Evolutionary conservation across 1,284 basidiomycete species (phyloP).

Genomic region (Austroboletus olivaceoglutinosus): DNA sequence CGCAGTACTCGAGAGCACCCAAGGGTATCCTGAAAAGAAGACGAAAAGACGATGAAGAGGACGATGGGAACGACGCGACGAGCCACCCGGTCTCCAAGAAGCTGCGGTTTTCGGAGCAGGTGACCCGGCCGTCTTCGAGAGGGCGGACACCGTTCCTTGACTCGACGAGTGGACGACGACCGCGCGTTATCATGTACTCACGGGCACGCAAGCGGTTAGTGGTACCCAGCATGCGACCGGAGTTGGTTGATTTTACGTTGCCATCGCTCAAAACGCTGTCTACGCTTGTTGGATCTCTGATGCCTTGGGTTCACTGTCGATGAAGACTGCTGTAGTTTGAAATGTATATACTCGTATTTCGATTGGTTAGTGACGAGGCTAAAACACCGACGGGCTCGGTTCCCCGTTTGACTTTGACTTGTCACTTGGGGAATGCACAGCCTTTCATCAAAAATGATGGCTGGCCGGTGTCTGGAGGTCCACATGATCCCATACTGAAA

Average conservation of each 20-base stretch:
- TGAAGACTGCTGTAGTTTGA: not conserved
- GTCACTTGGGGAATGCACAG: no score
- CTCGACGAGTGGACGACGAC: conserved; percentile 10
- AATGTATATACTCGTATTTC: no score
- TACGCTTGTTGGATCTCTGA: conserved; percentile 29
- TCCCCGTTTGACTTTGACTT: no score
- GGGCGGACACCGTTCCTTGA: conserved; percentile 18
- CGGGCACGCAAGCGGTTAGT: conserved; percentile 17
- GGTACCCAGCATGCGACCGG: conserved; percentile 11
- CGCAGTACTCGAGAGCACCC: conserved; percentile 25
- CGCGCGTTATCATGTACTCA: conserved; percentile 12
- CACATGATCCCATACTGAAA: no score
- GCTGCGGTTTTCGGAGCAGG: conserved; percentile 24
- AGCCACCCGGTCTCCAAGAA: conserved; percentile 17
- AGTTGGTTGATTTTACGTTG: conserved; percentile 31
- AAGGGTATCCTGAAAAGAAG: conserved; percentile 30
- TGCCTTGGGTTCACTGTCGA: conserved; percentile 30
- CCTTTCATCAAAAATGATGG: no score
- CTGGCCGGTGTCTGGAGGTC: no score
- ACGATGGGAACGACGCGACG: conserved; percentile 5
- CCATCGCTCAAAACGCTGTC: conserved; percentile 31
- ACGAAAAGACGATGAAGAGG: conserved; percentile 21
- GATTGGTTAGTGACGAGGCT: no score
- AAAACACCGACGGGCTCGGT: no score
- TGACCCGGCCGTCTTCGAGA: not conserved